These are phyloP conservation scores for Pilasporangium apinafurcum DNA, from an alignment of 352 stramenopile species.

Conservation along the genomic window DNA sequence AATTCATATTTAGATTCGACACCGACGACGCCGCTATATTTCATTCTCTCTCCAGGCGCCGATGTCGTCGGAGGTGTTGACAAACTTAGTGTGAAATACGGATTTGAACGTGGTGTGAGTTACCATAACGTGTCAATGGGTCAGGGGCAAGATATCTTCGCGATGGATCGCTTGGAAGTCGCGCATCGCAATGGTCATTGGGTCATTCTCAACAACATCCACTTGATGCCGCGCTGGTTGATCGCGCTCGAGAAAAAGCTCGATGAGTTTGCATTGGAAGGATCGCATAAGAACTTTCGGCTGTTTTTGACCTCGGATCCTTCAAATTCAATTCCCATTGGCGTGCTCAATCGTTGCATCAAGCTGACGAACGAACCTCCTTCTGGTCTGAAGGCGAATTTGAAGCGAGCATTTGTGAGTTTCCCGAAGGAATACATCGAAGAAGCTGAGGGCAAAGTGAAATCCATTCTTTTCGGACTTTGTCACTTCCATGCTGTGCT, in stretches of 20 bases:
- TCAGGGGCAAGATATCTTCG: slow-evolving; percentile 94
- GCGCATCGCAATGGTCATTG: slow-evolving; percentile 95
- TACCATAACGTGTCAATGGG: slow-evolving; percentile 99
- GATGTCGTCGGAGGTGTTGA: slow-evolving; percentile 96
- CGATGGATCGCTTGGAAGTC: slow-evolving; percentile 93
- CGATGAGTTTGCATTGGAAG: slow-evolving; percentile 92
- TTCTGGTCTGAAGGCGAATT: slow-evolving; percentile 93
- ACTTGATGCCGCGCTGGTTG: slow-evolving; percentile 96
- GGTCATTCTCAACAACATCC: slow-evolving; percentile 98
- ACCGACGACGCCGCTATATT: slow-evolving; percentile 94
- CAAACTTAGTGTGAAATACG: slow-evolving; percentile 92
- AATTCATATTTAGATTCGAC: slow-evolving; percentile 93
- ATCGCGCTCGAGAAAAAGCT: slow-evolving; percentile 96
- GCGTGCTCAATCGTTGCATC: slow-evolving; percentile 94
- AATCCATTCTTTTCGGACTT: slow-evolving; percentile 95
- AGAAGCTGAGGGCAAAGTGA: slow-evolving; percentile 93
- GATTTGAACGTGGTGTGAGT: slow-evolving; percentile 93
- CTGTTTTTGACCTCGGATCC: slow-evolving; percentile 94
- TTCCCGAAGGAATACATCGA: slow-evolving; percentile 96
- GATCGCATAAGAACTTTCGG: slow-evolving; percentile 92
- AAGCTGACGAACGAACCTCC: slow-evolving; percentile 97
- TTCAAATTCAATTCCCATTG: slow-evolving; percentile 92
- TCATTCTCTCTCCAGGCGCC: slow-evolving; percentile 94
- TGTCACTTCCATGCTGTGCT: slow-evolving; percentile 97
- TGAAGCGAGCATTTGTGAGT: slow-evolving; percentile 95